A percentile compares a stretch with the other conserved stretches of the same genome.
These are phyloP conservation scores for Tephrocybe rancida DNA, from an alignment of 768 basidiomycete species.

Conservation along the genomic window DNA sequence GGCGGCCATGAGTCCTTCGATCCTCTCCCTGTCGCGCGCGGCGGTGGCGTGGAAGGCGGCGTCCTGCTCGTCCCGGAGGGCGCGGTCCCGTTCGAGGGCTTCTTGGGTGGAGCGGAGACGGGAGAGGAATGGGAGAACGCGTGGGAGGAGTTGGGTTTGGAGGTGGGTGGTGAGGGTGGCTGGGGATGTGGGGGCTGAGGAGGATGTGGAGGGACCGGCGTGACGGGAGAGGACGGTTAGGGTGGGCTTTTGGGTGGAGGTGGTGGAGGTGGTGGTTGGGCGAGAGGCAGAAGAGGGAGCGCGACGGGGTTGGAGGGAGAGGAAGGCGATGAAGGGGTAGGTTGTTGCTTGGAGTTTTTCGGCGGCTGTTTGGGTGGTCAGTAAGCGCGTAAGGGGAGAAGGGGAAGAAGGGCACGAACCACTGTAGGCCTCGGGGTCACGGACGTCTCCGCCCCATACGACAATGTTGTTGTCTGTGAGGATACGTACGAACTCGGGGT, in stretches of 20 bases:
- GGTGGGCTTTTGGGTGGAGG: no score
- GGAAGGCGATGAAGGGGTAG: conserved; percentile 91
- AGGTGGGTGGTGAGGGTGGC: conserved; percentile 67
- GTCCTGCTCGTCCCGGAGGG: conserved; percentile 74
- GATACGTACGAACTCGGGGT: conserved; percentile 66
- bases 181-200: conserved; percentile 63
- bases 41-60: conserved; percentile 71
- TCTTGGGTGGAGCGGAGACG: conserved; percentile 18
- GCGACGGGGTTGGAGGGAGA: conserved; percentile 81
- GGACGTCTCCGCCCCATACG: conserved; percentile 93
- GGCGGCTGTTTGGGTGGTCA: conserved; percentile 32
- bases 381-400: conserved; percentile 7
- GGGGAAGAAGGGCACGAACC: conserved; percentile 33
- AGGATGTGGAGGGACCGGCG: conserved; percentile 54
- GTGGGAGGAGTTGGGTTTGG: conserved; percentile 72
- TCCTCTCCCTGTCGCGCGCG: conserved; percentile 66
- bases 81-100: conserved; percentile 4
- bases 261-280: conserved; percentile 25
- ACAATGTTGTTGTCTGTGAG: conserved; percentile 76
- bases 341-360: conserved; percentile 87
- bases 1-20: conserved; percentile 55
- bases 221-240: conserved; percentile 88
- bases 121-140: conserved; percentile 79
- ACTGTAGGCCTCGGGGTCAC: conserved; percentile 79
- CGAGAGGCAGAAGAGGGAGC: conserved; percentile 37